A percentile compares a stretch with the other conserved stretches of the same genome.
phyloP scores from a whole-genome alignment of 257 asterid genomes.

The Fraxinus excelsior region DNA sequence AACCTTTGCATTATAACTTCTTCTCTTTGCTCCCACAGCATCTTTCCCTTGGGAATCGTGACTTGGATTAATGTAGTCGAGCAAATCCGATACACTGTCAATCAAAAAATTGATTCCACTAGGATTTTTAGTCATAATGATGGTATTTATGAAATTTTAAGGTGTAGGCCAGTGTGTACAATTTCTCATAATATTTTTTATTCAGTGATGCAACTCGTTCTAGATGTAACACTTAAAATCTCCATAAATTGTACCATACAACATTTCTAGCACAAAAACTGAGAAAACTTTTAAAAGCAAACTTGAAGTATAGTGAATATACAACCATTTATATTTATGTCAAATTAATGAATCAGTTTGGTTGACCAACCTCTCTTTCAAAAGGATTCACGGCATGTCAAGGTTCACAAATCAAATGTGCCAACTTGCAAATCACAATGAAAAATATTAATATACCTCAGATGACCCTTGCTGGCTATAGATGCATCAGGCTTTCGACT shows the following conservation, averaged over 20 bases:
- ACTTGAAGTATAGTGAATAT: not conserved
- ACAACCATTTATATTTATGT: too few relatives aligned
- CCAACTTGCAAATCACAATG: constrained; percentile 5
- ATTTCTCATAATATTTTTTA: too few relatives aligned
- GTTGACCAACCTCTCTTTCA: not conserved
- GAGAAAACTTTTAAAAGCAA: not conserved
- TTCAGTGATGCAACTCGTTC: not conserved
- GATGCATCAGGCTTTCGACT: constrained; percentile 89
- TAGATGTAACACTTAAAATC: not conserved
- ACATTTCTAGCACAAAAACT: not conserved
- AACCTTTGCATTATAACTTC: constrained; percentile 65
- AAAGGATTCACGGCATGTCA: not conserved
- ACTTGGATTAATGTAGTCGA: constrained; percentile 85
- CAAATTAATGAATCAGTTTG: not conserved
- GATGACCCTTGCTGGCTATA: constrained; percentile 94
- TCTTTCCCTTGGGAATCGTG: constrained; percentile 81
- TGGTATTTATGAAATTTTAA: not conserved
- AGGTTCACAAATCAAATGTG: constrained; percentile 15
- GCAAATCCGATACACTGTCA: constrained; percentile 89
- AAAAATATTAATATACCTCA: constrained; percentile 50
- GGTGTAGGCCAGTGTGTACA: not conserved
- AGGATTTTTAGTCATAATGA: not conserved
- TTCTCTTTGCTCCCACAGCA: constrained; percentile 67
- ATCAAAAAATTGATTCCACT: constrained; percentile 15
- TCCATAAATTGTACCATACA: not conserved